phyloP scores from a whole-genome alignment of 768 basidiomycete genomes.

The Tulasnella sp. region DNA sequence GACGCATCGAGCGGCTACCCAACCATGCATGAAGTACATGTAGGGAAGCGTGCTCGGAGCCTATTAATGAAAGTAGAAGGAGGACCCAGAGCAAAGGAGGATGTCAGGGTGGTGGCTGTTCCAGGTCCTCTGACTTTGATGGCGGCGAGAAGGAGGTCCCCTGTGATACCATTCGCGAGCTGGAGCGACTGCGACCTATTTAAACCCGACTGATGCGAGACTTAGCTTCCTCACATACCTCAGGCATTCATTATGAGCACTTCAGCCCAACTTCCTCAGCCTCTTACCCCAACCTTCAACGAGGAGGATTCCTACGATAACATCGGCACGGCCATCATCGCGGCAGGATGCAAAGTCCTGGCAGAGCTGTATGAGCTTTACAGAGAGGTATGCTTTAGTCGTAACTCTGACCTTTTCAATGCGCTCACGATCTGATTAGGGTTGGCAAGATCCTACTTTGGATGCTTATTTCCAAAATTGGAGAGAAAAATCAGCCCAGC shows the following conservation, averaged over 20 bases:
- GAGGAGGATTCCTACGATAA: background rate
- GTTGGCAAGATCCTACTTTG: background rate
- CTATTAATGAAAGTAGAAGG: no score
- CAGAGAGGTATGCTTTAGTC: background rate
- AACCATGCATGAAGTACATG: no score
- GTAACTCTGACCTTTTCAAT: background rate
- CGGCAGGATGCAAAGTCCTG: background rate
- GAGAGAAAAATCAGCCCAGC: background rate
- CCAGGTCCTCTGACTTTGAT: no score
- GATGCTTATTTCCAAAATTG: background rate
- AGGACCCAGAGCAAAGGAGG: background rate
- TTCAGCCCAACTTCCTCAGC: background rate
- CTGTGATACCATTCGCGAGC: background rate
- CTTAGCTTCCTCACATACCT: no score
- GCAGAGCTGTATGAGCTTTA: background rate
- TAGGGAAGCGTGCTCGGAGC: no score
- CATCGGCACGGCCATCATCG: background rate
- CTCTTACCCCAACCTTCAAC: background rate
- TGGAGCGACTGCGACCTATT: background rate
- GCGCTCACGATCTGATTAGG: background rate
- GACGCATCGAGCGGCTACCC: no score
- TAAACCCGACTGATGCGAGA: no score
- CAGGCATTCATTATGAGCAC: background rate
- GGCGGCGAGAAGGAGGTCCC: background rate
- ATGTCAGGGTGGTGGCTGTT: no score